Conservation (phyloP, 2,329 filamentous ascomycete species). For the Alternaria panax region DNA sequence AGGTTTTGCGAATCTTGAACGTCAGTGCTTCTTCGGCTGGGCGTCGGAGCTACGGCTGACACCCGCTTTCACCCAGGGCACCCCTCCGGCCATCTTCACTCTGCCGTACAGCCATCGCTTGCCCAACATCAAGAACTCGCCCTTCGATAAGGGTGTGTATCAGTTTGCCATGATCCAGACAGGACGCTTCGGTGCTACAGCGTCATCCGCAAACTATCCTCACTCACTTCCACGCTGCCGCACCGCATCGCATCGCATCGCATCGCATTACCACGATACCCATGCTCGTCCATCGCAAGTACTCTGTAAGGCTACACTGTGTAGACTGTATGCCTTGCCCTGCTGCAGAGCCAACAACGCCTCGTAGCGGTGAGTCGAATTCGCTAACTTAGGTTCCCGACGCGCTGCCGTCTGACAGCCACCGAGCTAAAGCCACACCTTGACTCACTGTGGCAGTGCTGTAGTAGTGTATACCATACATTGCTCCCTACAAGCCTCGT, state of each 20-base stretch:
- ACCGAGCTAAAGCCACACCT: background rate
- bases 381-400: background rate
- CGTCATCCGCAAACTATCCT: background rate
- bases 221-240: background rate
- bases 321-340: background rate
- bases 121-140: background rate
- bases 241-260: background rate
- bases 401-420: background rate
- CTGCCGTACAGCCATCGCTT: background rate
- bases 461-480: background rate
- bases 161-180: background rate
- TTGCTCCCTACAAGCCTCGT: background rate
- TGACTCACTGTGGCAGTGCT: constrained; percentile 7
- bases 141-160: background rate
- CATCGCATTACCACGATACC: background rate
- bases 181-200: background rate
- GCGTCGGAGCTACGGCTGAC: constrained; percentile 30
- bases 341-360: background rate
- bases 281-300: background rate
- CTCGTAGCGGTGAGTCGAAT: constrained; percentile 6
- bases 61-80: constrained; percentile 16
- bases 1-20: constrained; percentile 34
- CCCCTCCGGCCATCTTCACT: background rate
- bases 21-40: constrained; percentile 30
- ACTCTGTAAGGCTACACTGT: background rate